phyloP scores from a whole-genome alignment of 2,329 filamentous ascomycete genomes.

The Curvularia sp. region DNA sequence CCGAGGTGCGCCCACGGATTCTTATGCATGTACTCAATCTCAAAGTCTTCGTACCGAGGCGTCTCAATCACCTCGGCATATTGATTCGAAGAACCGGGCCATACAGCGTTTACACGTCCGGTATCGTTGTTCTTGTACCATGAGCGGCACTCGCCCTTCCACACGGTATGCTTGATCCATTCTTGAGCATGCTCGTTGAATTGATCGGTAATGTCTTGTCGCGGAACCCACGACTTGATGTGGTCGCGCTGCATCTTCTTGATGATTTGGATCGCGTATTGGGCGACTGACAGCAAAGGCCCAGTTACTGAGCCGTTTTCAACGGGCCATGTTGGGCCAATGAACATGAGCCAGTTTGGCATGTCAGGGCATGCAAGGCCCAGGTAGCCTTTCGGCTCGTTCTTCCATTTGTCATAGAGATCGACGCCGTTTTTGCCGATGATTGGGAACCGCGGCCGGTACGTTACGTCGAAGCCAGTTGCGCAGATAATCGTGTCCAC shows the following conservation, averaged over 20 bases:
- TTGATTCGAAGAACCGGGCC: slow-evolving; percentile 60
- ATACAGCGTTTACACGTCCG: slow-evolving; percentile 53
- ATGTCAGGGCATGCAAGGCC: slow-evolving; percentile 54
- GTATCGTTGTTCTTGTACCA: slow-evolving; percentile 58
- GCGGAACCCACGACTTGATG: slow-evolving; percentile 53
- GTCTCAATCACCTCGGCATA: slow-evolving; percentile 53
- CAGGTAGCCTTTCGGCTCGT: slow-evolving; percentile 52
- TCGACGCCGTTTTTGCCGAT: slow-evolving; percentile 53
- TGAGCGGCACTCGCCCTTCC: slow-evolving; percentile 55
- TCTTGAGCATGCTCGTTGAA: slow-evolving; percentile 57
- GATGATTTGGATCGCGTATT: slow-evolving; percentile 54
- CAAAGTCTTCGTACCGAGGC: slow-evolving; percentile 56
- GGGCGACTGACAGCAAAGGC: slow-evolving; percentile 49
- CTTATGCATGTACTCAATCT: slow-evolving; percentile 51
- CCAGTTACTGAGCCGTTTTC: slow-evolving; percentile 58
- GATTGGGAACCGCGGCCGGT: slow-evolving; percentile 54
- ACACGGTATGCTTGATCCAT: slow-evolving; percentile 60
- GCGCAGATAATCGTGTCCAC: slow-evolving; percentile 56
- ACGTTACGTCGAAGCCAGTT: slow-evolving; percentile 57
- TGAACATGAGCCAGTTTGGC: slow-evolving; percentile 54
- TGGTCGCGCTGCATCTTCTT: slow-evolving; percentile 58
- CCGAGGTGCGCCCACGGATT: slow-evolving; percentile 55
- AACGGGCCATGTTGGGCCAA: slow-evolving; percentile 54
- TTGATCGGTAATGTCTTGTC: slow-evolving; percentile 51
- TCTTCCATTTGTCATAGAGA: slow-evolving; percentile 52